Base-by-base conservation (phyloP, 768 basidiomycete species). In the Boletus pseudo-olivaceus region DNA sequence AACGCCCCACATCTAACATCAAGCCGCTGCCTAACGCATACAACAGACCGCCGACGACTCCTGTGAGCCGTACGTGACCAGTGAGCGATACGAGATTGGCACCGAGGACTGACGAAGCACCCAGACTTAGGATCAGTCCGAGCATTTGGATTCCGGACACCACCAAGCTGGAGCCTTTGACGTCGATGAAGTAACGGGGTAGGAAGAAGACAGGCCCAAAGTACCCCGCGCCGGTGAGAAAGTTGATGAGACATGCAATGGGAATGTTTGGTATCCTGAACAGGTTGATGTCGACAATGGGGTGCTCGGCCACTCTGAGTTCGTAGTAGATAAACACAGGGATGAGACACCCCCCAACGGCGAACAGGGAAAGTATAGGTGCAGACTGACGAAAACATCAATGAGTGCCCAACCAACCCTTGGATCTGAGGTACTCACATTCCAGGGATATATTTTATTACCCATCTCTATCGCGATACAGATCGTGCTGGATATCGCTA, bases 401-500 rank as follows among this genome's bases (percentile, higher is more conserved):
- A 42, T 37, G 40, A 60, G 51, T 35, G 59, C 19, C n/a, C 35
- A 1, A 49, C n/a, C 35, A 1, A 49, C 6, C 14, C 10, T 8
- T 27, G n/a, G 10, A 52, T 48, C 39, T 0, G 23, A 51, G 34
- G 43, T 11, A 64, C 71, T 53, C 32, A 71, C 71, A 14, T 62
- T 62, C 70, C 70, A 72, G 2, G 72, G 69, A 47, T 69, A 72
- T 35, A 67, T 57, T 47, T 73, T 72, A 53, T 73, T 73, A 3
- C 70, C 70, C 72, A 72, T 73, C 54, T 72, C 70, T 39, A 72
- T 73, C n/a, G 70, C 70, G 39, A 71, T 59, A 35, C 70, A 72
- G 48, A 72, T 71, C 53, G 45, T 70, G 51, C 72, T 71, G 27
- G 70, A 72, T 49, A 72, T 72, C 2, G 71, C 67, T 27, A 72